Base-by-base conservation (phyloP, 202 grass and related monocot genomes). In the Schoenoplectus tabernaemontani region DNA sequence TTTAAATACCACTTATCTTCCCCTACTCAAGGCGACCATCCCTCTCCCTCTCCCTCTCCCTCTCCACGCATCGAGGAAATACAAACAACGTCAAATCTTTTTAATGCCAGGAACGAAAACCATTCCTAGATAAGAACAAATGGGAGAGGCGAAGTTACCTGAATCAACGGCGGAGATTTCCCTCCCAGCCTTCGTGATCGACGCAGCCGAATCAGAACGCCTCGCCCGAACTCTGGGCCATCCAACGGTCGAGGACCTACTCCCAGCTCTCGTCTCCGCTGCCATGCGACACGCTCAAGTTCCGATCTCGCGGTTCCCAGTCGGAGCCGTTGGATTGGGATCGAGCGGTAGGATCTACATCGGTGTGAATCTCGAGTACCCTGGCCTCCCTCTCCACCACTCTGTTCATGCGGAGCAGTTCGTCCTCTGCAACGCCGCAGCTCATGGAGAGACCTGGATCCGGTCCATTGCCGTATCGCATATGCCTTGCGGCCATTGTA, bases 401-500 rank as follows among this genome's bases (percentile, higher is more conserved):
- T 64, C 76, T 46, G 92, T 99, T 32, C 96, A 99, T 79, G 96
- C 96, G 1, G 96, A 99, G 77, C 96, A 99, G 56, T 99, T 96
- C 82, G 85, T 99, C 4, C 74, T 99, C 63, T 87, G 88, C 32
- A 99, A 99, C 90, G 90, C 90, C 6, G 87, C 88, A 0, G 90
- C 92, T 16, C 88, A 87, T 28, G 91, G 92, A 32, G 96, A 99
- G 83, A 0, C 64, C 28, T 84, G 68, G 64, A 89, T 99, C 10
- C 86, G 78, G 64, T 89, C 84, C 90, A 65, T 99, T 82, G 96
- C 96, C 53, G 96, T 99, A 47, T 99, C 96, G n/a, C 85, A 90
- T 78, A 88, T 96, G 86, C 96, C 96, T 20, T 99, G 92, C 76
- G 96, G 92, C 82, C 96, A 99, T 88, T 99, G 96, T 88, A 85